Evolutionary conservation across 148 eudicot genomes (phyloP).

Genomic region (Diospyros kaki): DNA sequence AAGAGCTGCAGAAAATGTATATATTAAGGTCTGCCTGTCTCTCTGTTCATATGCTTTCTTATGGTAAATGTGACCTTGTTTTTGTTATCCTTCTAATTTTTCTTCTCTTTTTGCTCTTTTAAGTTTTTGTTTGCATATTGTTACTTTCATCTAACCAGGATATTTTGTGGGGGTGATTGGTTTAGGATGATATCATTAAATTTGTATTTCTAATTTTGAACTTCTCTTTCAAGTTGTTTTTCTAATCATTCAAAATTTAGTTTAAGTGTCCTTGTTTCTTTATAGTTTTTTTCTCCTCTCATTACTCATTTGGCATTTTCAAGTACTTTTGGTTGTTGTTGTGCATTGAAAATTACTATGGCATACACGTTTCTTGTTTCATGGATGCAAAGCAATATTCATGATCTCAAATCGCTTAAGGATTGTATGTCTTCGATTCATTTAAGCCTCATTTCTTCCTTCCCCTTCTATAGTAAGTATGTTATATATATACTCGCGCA

Average conservation of each 20-base stretch:
- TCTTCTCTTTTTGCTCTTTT: not conserved
- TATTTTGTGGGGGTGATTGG: not conserved
- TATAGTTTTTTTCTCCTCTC: not conserved
- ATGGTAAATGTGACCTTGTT: not conserved
- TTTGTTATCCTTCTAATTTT: not conserved
- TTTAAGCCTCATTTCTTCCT: no score
- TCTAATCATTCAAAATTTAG: not conserved
- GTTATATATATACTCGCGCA: no score
- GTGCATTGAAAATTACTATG: not conserved
- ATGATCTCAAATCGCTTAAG: not conserved
- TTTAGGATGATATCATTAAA: no score
- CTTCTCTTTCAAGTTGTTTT: not conserved
- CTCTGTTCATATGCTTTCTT: not conserved
- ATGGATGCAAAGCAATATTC: not conserved
- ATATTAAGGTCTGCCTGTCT: conserved; percentile 60
- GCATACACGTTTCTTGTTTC: no score
- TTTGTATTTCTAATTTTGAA: not conserved
- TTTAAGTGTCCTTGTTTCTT: not conserved
- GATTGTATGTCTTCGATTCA: no score
- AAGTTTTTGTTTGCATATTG: no score
- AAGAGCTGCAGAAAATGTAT: conserved; percentile 97
- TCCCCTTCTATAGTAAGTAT: no score
- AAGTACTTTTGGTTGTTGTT: not conserved
- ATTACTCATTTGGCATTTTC: conserved; percentile 6
- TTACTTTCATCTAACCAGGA: no score